Evolutionary conservation across 2,329 filamentous ascomycete genomes (phyloP).

Genomic region (Sporothrix variecibatus): DNA sequence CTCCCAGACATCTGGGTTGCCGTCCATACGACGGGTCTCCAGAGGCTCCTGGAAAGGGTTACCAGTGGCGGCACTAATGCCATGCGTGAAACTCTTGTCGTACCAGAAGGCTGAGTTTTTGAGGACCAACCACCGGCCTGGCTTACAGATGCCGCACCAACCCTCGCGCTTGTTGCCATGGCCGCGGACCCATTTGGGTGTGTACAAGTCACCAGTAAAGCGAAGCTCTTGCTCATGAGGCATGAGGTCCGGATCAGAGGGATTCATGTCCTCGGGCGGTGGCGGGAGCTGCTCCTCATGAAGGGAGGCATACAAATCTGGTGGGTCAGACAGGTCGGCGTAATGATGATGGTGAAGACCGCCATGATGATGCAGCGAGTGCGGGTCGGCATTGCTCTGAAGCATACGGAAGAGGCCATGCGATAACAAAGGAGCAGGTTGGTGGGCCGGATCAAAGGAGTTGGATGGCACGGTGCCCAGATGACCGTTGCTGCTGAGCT

Average conservation of each 20-base stretch:
- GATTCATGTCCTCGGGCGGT: constrained; percentile 79
- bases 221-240: constrained; percentile 78
- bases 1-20: constrained; percentile 80
- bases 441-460: constrained; percentile 55
- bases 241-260: constrained; percentile 70
- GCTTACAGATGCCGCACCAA: constrained; percentile 88
- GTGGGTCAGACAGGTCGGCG: constrained; percentile 71
- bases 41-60: constrained; percentile 76
- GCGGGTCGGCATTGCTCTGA: constrained; percentile 72
- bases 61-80: constrained; percentile 80
- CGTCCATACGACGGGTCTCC: constrained; percentile 73
- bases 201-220: constrained; percentile 81
- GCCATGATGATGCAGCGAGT: constrained; percentile 61
- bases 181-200: constrained; percentile 79
- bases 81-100: constrained; percentile 87
- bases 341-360: constrained; percentile 66
- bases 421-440: constrained; percentile 63
- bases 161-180: constrained; percentile 86
- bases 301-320: constrained; percentile 74
- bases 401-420: constrained; percentile 73
- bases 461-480: constrained; percentile 35
- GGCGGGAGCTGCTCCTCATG: constrained; percentile 73
- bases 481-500: constrained; percentile 19
- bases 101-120: constrained; percentile 95
- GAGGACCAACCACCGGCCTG: constrained; percentile 80